Base-by-base conservation (phyloP, 2,329 filamentous ascomycete genomes). In the Pestalotiopsis sp. region DNA sequence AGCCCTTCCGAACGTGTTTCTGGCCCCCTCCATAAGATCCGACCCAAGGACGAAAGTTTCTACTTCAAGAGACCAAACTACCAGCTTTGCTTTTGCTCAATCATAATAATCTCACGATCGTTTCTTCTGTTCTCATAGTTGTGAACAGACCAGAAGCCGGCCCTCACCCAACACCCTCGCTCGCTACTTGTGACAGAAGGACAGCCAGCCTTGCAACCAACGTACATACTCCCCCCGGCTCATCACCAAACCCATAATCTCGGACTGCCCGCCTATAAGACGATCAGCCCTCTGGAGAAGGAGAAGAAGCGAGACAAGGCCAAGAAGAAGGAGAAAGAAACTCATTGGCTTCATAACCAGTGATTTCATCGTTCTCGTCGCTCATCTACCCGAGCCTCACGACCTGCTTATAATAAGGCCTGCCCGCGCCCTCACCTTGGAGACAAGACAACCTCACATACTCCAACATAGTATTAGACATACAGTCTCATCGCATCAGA, bases 21-120 rank as follows among this genome's bases (percentile, higher is more conserved):
- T 74, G 71, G 70, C 73, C 68, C 71, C 73, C 73, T 73, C 69
- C 71, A 64, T 65, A 71, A 64, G 69, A 52, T 52, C 45, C 20
- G 14, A 52, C 17, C 31, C 45, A 52, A 52, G 7, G 17, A 52
- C 45, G 45, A 31, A 31, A 31, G 31, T 7, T 31, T 31, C 45
- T 52, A n/a, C 45, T 69, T 31, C 27, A 36, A 64, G 41, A 31
- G 23, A 62, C 36, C 61, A 49, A 20, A 64, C 38, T 52, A 52
- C 20, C 25, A 38, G 31, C n/a, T 64, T 31, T 64, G 38, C 61
- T 52, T 45, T 49, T 17, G n/a, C 20, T 69, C 67, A 62, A 62
- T 52, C 58, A 60, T 64, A 70, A 67, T 67, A 14, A 49, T 64
- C 49, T 56, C 49, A 66, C 31, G 17, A 31, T 57, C 64, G 49